Conservation (phyloP, 345 rosid genomes). For the Moringa oleifera region DNA sequence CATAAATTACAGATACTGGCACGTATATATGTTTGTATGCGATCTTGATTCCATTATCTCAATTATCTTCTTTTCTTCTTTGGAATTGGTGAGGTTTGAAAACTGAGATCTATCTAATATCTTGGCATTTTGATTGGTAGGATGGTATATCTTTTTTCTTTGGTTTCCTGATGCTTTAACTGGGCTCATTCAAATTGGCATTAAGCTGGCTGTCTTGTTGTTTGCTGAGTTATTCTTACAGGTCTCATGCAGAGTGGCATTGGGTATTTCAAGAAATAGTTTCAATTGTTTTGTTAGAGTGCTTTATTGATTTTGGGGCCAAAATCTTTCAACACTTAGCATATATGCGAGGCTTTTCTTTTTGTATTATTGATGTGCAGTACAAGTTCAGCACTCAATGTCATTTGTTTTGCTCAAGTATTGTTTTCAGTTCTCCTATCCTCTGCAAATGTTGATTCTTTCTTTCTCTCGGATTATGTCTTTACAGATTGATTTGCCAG, state of each 20-base stretch:
- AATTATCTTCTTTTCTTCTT: neutral
- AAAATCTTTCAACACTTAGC: too few species aligned
- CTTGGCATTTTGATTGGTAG: neutral
- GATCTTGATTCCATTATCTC: neutral
- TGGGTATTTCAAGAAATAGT: neutral
- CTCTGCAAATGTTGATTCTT: too few species aligned
- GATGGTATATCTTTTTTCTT: neutral
- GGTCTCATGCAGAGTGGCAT: neutral
- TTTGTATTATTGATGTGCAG: too few species aligned
- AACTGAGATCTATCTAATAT: neutral
- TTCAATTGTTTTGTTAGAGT: too few species aligned
- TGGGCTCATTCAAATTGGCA: too few species aligned
- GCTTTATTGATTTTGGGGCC: too few species aligned
- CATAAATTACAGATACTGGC: too few species aligned
- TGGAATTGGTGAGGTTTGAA: conserved; percentile 9
- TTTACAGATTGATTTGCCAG: neutral
- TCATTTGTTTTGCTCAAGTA: too few species aligned
- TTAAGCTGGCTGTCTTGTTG: conserved; percentile 5
- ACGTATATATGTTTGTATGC: neutral
- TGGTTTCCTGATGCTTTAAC: neutral
- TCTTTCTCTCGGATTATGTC: neutral
- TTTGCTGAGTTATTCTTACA: neutral
- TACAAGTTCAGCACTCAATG: too few species aligned
- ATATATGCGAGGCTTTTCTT: too few species aligned
- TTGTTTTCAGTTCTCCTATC: too few species aligned